Base-by-base conservation (phyloP, 805 yeast genomes). In the Teunomyces panamensis region DNA sequence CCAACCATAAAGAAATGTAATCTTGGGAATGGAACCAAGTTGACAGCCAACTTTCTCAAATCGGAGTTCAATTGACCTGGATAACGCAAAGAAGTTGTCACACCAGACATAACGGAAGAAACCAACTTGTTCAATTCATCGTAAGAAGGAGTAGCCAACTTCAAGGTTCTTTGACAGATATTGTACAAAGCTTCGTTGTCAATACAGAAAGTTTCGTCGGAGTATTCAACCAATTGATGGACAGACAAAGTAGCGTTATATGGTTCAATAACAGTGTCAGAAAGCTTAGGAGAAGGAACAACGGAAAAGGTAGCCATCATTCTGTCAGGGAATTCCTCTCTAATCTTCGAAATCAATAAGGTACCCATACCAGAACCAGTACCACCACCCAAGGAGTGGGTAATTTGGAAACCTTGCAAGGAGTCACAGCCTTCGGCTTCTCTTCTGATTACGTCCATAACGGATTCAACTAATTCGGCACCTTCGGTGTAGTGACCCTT, bases 351-450 rank as follows among this genome's bases (percentile, higher is more conserved):
- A 60, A 90, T 81, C 47, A 90, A 78, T 59, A 90, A 71, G 39
- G 97, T 90, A 66, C 97, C 97, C 89, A 90, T 84, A 70, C 97
- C 97, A 29, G 96, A 88, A 64, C 97, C 97, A 47, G 97, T 90
- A 76, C 97, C 97, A 72, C 97, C 78, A 58, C 78, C 78, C 57
- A 73, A 69, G 39, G 78, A 73, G 58, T 73, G 78, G 42, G 78
- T 71, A 64, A 90, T 85, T 73, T 90, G 97, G 82, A 90, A 90
- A 58, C 97, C 97, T 75, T 90, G 97, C 59, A 90, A 78, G 52
- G 95, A 85, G 67, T 90, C 97, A 68, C 95, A 83, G 37, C 86
- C 86, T 74, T 90, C 97, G 30, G 95, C 96, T 71, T 90, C 97
- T 69, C 96, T 85, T 74, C 97, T 84, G 42, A 90, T 82, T 30